phyloP scores from a whole-genome alignment of 108 stramenopile genomes.

The Pseudonitzschia delicatissima region DNA sequence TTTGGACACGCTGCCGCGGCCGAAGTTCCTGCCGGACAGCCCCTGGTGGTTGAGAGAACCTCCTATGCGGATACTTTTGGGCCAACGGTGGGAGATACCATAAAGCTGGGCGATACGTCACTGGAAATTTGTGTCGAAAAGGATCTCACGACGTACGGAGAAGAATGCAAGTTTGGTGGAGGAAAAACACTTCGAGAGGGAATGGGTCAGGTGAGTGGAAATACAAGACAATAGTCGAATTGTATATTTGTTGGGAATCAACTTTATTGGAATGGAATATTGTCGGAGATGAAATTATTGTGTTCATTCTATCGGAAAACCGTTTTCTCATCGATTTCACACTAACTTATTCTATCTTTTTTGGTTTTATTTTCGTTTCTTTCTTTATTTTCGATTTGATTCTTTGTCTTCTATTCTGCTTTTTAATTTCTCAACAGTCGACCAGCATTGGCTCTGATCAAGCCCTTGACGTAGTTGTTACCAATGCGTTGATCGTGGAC shows the following conservation, averaged over 20 bases:
- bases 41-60: constrained; percentile 44
- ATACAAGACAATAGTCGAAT: no score
- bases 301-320: no score
- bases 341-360: neutral
- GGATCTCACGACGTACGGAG: constrained; percentile 81
- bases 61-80: constrained; percentile 84
- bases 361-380: neutral
- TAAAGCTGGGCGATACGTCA: constrained; percentile 89
- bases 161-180: constrained; percentile 98
- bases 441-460: constrained; percentile 58
- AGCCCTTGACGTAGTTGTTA: constrained; percentile 91
- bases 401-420: neutral
- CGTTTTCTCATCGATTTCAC: neutral
- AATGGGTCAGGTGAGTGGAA: constrained; percentile 84
- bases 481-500: constrained; percentile 95
- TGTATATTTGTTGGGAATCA: no score
- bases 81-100: constrained; percentile 81
- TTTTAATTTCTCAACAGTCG: constrained; percentile 37
- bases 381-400: neutral
- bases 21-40: constrained; percentile 32
- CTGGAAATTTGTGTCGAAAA: constrained; percentile 81
- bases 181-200: constrained; percentile 97
- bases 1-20: constrained; percentile 42
- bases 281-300: no score
- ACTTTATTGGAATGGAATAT: no score